Evolutionary conservation across 805 yeast genomes (phyloP).

Genomic region (Lipomyces sp.): DNA sequence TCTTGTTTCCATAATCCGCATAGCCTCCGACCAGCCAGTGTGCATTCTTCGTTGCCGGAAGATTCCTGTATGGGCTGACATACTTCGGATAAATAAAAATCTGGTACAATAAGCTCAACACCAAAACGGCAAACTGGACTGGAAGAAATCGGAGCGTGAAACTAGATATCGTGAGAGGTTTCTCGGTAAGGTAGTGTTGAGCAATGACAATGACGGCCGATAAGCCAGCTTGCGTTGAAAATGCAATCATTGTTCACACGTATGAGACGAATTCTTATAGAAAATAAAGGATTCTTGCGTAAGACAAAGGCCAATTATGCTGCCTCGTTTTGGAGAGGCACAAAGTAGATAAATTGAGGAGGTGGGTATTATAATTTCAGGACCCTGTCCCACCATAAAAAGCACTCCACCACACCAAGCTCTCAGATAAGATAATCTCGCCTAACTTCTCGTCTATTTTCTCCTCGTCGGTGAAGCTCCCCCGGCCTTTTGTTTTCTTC

Average conservation of each 20-base stretch:
- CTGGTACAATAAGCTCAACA: background rate
- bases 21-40: slow-evolving; percentile 17
- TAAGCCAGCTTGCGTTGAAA: slow-evolving; percentile 1
- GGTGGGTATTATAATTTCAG: too few relatives aligned
- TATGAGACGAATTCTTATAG: background rate
- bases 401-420: too few relatives aligned
- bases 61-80: slow-evolving; percentile 17
- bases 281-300: background rate
- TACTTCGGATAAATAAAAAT: slow-evolving; percentile 16
- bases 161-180: background rate
- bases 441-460: too few relatives aligned
- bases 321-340: too few relatives aligned
- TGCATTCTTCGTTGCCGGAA: slow-evolving; percentile 2
- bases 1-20: slow-evolving; percentile 4
- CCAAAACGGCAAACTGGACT: background rate
- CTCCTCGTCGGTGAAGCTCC: too few relatives aligned
- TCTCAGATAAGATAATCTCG: too few relatives aligned
- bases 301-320: background rate
- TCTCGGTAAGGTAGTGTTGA: background rate
- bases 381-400: too few relatives aligned
- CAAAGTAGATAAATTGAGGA: too few relatives aligned
- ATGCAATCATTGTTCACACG: slow-evolving; percentile 1
- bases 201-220: slow-evolving; percentile 6
- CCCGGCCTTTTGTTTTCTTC: too few relatives aligned
- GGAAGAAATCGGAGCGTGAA: slow-evolving; percentile 8